Evolutionary conservation across 1,284 basidiomycete species (phyloP).

Genomic region (Sporisorium iseilematis-ciliati): DNA sequence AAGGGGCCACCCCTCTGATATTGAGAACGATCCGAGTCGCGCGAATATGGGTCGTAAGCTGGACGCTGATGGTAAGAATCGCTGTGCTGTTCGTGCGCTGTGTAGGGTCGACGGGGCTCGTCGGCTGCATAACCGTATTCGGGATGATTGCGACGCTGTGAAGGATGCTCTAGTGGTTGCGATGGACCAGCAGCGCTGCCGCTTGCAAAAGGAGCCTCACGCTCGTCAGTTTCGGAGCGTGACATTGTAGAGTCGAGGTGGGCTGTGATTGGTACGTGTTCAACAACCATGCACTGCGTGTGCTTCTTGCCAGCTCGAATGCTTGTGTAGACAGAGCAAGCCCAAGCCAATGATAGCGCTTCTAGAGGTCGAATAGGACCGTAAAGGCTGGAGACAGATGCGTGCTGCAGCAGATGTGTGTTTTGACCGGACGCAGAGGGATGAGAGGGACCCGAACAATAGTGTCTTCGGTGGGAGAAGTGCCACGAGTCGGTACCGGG

Average conservation of each 20-base stretch:
- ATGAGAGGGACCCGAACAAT: conserved; percentile 23
- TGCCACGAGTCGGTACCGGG: conserved; percentile 8
- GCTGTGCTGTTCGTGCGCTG: conserved; percentile 13
- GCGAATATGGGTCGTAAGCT: conserved; percentile 20
- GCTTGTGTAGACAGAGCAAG: too few species aligned
- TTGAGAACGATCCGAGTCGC: conserved; percentile 12
- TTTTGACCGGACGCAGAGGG: not conserved
- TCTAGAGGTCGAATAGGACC: not conserved
- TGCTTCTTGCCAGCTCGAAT: not conserved
- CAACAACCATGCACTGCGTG: not conserved
- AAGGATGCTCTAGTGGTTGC: conserved; percentile 16
- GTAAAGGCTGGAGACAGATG: not conserved
- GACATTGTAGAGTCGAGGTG: conserved; percentile 20
- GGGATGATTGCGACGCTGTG: conserved; percentile 24
- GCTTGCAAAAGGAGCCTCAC: conserved; percentile 17
- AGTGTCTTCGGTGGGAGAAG: conserved; percentile 18
- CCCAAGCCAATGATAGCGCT: not conserved
- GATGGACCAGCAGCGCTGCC: conserved; percentile 22
- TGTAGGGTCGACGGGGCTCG: conserved; percentile 19
- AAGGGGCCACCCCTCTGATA: not conserved
- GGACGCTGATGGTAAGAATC: conserved; percentile 15
- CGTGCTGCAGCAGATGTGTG: conserved; percentile 6
- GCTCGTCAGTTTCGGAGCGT: conserved; percentile 33
- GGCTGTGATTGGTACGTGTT: not conserved
- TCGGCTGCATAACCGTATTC: conserved; percentile 16